phyloP scores from a whole-genome alignment of 2,329 filamentous ascomycete species.

The Botryotinia globosa region DNA sequence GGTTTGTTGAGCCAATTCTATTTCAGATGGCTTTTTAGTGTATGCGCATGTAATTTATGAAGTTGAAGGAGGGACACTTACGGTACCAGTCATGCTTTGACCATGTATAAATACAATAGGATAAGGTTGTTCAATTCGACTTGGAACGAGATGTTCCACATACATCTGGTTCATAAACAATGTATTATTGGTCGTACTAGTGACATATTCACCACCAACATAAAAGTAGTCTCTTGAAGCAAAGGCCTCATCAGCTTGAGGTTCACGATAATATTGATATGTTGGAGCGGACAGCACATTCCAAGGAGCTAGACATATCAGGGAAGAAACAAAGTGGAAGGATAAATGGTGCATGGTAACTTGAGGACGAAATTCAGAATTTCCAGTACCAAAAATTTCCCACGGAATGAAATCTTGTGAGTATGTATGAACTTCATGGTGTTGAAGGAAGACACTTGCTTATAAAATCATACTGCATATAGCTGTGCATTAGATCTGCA shows the following conservation, averaged over 20 bases:
- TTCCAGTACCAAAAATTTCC: not conserved
- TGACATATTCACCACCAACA: conserved; percentile 32
- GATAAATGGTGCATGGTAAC: not conserved
- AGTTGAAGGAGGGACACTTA: conserved; percentile 21
- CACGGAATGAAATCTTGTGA: not conserved
- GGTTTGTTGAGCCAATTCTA: conserved; percentile 48
- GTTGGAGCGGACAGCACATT: not conserved
- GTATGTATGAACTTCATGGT: not conserved
- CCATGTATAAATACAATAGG: conserved; percentile 35
- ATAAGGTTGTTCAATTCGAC: conserved; percentile 22
- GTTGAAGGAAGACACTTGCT: not conserved
- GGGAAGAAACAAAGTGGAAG: not conserved
- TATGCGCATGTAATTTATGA: not conserved
- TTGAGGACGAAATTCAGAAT: not conserved
- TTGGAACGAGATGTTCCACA: conserved; percentile 48
- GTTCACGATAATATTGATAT: not conserved
- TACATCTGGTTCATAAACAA: conserved; percentile 48
- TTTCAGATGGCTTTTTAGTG: not conserved
- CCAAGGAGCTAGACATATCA: not conserved
- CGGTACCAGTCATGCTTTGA: conserved; percentile 31
- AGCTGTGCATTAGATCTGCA: not conserved
- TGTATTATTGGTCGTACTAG: conserved; percentile 17
- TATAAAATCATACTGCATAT: not conserved
- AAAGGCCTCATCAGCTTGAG: not conserved
- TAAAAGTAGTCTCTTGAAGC: conserved; percentile 30